Evolutionary conservation across 805 yeast genomes (phyloP).

Genomic region (Metschnikowia kunwiensis): DNA sequence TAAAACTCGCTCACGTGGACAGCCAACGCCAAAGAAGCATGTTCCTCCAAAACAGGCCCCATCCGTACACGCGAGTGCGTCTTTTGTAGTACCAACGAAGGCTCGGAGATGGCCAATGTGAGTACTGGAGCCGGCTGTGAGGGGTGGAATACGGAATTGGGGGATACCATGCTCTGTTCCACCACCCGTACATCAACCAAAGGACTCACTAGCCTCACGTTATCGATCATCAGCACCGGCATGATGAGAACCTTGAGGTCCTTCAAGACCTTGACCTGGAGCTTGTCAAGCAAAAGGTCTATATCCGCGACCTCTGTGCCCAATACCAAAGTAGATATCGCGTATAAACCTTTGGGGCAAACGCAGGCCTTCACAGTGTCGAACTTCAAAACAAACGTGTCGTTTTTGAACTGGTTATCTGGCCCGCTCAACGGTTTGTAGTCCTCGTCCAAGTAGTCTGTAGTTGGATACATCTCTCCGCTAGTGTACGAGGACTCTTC

Average conservation of each 20-base stretch:
- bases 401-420: slow-evolving; percentile 47
- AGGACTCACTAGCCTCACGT: slow-evolving; percentile 49
- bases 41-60: slow-evolving; percentile 12
- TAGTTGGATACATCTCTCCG: slow-evolving; percentile 23
- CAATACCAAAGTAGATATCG: slow-evolving; percentile 36
- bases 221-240: slow-evolving; percentile 35
- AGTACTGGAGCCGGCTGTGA: slow-evolving; percentile 25
- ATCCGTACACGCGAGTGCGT: slow-evolving; percentile 13
- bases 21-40: slow-evolving; percentile 23
- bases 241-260: slow-evolving; percentile 35
- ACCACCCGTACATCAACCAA: slow-evolving; percentile 39
- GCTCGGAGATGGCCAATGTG: slow-evolving; percentile 31
- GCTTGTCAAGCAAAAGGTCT: slow-evolving; percentile 54
- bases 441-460: slow-evolving; percentile 29
- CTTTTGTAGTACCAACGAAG: slow-evolving; percentile 32
- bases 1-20: slow-evolving; percentile 29
- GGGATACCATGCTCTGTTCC: slow-evolving; percentile 23
- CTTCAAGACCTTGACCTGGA: slow-evolving; percentile 59
- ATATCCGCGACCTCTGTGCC: slow-evolving; percentile 38
- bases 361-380: slow-evolving; percentile 47
- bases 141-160: slow-evolving; percentile 26
- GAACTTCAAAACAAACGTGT: slow-evolving; percentile 53
- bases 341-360: slow-evolving; percentile 43
- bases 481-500: slow-evolving; percentile 9
- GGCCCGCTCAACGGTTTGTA: slow-evolving; percentile 29